Conservation (phyloP, 306 rosid species). For the Biancaea sappan region DNA sequence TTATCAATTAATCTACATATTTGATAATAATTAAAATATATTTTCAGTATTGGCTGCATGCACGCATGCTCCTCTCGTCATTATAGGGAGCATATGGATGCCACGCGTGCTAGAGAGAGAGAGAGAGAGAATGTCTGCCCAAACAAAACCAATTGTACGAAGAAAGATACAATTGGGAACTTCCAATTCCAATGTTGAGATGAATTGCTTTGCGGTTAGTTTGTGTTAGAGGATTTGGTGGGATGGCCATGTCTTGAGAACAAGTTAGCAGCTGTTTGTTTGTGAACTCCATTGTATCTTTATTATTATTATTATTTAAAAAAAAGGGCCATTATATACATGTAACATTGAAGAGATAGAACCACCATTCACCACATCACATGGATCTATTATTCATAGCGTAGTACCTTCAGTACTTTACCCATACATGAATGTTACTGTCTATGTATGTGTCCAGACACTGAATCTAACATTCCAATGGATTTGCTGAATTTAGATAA, state of each 20-base stretch:
- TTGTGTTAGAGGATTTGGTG: slow-evolving; percentile 26
- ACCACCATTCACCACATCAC: no score
- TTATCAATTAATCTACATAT: no score
- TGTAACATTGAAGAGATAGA: no score
- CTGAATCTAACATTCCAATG: background rate
- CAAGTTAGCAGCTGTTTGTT: background rate
- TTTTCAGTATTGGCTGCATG: slow-evolving; percentile 31
- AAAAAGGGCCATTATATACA: no score
- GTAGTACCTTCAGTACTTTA: background rate
- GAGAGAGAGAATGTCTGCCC: background rate
- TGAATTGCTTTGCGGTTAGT: slow-evolving; percentile 6
- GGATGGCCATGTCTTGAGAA: slow-evolving; percentile 11
- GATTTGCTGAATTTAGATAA: background rate
- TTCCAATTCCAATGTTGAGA: background rate
- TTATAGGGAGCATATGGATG: slow-evolving; percentile 2
- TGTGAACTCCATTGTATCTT: background rate
- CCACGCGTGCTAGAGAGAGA: slow-evolving; percentile 45
- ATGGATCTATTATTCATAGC: background rate
- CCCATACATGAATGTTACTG: background rate
- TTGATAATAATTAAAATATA: slow-evolving; percentile 36
- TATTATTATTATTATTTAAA: no score
- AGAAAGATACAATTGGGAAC: background rate
- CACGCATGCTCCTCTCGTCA: background rate
- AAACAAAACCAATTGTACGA: background rate
- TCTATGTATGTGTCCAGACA: background rate